Conservation (phyloP, 2,329 filamentous ascomycete genomes). For the Pestalotiopsis sp. region DNA sequence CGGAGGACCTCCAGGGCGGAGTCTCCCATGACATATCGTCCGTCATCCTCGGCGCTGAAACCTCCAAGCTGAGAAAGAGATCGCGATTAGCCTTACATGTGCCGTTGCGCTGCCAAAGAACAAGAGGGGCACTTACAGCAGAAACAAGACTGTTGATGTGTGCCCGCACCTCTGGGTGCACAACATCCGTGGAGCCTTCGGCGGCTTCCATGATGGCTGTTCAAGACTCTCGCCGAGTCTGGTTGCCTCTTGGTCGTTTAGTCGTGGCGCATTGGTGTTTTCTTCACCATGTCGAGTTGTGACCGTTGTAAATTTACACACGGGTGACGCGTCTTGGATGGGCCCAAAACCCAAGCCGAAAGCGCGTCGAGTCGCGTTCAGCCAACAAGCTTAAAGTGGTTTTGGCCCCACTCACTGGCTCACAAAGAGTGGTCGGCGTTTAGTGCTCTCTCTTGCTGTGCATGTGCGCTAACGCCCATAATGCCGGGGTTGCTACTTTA, state of each 20-base stretch:
- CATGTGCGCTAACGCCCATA: not conserved
- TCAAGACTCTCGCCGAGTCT: slow-evolving; percentile 9
- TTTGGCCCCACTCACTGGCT: not conserved
- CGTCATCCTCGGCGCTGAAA: slow-evolving; percentile 75
- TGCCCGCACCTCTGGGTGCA: slow-evolving; percentile 90
- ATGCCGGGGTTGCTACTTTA: not conserved
- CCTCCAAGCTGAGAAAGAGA: slow-evolving; percentile 72
- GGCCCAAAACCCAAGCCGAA: not conserved
- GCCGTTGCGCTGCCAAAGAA: not conserved
- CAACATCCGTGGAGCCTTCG: slow-evolving; percentile 58
- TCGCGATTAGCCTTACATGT: slow-evolving; percentile 3
- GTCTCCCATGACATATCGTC: slow-evolving; percentile 86
- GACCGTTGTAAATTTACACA: not conserved
- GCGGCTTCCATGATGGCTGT: slow-evolving; percentile 52
- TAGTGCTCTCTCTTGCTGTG: not conserved
- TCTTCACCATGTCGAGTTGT: not conserved
- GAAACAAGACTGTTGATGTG: slow-evolving; percentile 93
- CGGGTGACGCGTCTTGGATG: not conserved
- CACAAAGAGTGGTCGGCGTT: not conserved
- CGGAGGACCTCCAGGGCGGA: slow-evolving; percentile 90
- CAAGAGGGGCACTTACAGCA: slow-evolving; percentile 63
- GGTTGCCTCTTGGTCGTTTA: not conserved
- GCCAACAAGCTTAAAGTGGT: not conserved
- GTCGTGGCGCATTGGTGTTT: not conserved
- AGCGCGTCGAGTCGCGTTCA: slow-evolving; percentile 13